A percentile compares a stretch with the other conserved stretches of the same genome.
phyloP scores from a whole-genome alignment of 306 rosid species.

The Chamaecrista fasciculata region DNA sequence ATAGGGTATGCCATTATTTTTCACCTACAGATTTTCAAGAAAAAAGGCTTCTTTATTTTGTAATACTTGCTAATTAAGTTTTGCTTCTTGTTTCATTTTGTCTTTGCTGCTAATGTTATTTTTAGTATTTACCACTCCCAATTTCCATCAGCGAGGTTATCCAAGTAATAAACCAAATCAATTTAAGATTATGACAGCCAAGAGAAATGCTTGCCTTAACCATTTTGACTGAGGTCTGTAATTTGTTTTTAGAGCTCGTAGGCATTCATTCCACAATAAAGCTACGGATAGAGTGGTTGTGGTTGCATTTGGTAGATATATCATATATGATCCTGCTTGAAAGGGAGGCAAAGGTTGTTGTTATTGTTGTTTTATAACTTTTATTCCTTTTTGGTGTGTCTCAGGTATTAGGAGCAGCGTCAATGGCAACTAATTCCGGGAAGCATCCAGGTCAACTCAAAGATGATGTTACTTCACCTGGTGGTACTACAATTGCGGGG shows the following conservation, averaged over 20 bases:
- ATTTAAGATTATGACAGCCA: not conserved
- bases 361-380: too few relatives aligned
- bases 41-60: not conserved
- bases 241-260: not conserved
- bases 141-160: not conserved
- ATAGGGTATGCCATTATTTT: not conserved
- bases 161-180: not conserved
- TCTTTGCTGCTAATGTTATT: not conserved
- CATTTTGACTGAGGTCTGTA: not conserved
- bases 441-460: slow-evolving; percentile 91
- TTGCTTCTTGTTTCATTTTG: not conserved
- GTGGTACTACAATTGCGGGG: slow-evolving; percentile 87
- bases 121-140: not conserved
- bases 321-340: not conserved
- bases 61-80: not conserved
- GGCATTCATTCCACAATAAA: not conserved
- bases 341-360: not conserved
- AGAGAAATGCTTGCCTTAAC: not conserved
- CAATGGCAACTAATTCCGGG: slow-evolving; percentile 59
- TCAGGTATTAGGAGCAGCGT: slow-evolving; percentile 90
- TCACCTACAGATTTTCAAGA: too few relatives aligned
- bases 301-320: slow-evolving; percentile 22
- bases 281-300: slow-evolving; percentile 1
- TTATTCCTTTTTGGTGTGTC: not conserved
- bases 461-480: slow-evolving; percentile 85